These are phyloP conservation scores for Amorphotheca resinae DNA, from an alignment of 495 filamentous ascomycete genomes.

Conservation along the genomic window DNA sequence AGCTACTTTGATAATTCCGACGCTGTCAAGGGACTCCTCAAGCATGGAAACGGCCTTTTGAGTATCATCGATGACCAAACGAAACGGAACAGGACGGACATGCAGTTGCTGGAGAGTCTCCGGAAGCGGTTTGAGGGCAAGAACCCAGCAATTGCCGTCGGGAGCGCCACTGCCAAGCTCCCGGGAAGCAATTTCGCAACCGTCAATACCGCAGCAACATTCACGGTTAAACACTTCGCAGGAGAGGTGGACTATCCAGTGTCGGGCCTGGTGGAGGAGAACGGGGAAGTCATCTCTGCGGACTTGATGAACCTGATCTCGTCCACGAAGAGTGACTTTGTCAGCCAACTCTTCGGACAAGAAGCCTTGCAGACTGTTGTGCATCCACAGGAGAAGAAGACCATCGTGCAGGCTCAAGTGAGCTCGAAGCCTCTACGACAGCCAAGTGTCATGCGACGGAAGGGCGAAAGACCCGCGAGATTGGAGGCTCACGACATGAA, in stretches of 20 bases:
- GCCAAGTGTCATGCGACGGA: conserved; percentile 80
- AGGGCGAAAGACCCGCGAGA: conserved; percentile 38
- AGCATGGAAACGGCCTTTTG: conserved; percentile 81
- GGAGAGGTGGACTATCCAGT: conserved; percentile 94
- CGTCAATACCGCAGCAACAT: conserved; percentile 58
- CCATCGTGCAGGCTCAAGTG: conserved; percentile 92
- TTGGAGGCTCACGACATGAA: conserved; percentile 23
- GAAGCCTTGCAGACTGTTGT: conserved; percentile 80
- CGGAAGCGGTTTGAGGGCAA: conserved; percentile 89
- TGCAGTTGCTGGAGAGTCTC: conserved; percentile 79
- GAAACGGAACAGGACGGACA: conserved; percentile 71
- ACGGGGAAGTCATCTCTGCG: conserved; percentile 88
- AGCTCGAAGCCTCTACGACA: conserved; percentile 86
- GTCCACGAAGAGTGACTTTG: conserved; percentile 74
- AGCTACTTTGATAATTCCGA: conserved; percentile 98
- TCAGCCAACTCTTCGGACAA: conserved; percentile 82
- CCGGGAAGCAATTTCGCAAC: conserved; percentile 77
- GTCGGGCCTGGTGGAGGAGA: conserved; percentile 78
- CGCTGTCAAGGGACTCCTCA: conserved; percentile 78
- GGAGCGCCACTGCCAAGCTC: conserved; percentile 49
- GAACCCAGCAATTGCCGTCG: conserved; percentile 76
- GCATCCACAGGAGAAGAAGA: conserved; percentile 78
- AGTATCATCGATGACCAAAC: conserved; percentile 95
- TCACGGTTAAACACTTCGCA: conserved; percentile 89
- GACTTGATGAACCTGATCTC: conserved; percentile 94